Evolutionary conservation across 176 grass and related monocot species (phyloP), one percentile per base, ranked within the genome.

Genomic region (Miscanthus lutarioriparius): DNA sequence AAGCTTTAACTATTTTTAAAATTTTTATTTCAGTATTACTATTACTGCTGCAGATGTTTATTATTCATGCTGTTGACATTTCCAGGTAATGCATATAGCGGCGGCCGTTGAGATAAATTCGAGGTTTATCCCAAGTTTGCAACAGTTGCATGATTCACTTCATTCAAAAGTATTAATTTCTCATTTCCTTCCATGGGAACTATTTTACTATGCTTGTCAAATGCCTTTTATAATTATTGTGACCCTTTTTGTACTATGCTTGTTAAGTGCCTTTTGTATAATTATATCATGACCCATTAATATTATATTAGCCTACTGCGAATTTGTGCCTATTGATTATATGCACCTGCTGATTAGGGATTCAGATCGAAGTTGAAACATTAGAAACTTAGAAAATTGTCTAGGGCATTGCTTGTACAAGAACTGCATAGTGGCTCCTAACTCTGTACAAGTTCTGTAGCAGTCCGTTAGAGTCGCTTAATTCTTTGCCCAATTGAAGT

Each of bases 31-130:
- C 28, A 53, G 6, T 15, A 22, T 3, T 13, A 13, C 10, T 13
- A 13, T n/a, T 64, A 70, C 38, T 39, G 37, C 35, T 44, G 67
- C 35, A 73, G 61, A 77, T 79, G 48, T 78, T 33, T 49, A 38
- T 87, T 41, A 41, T 87, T 84, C 70, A 78, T 41, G 20, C 81
- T 84, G 41, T 64, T 87, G n/a, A 70, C 66, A 70, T 86, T 86
- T 78, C 75, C 68, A 99, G 96, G 96, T 99, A 63, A 99, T 99
- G 96, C 96, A 99, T 84, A 99, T 99, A 87, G 96, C 96, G 58
- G 93, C 93, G 59, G 96, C 88, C 61, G 75, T 80, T 39, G 91
- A 99, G 89, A 94, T 96, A 73, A 94, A 96, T 54, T 96, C 96
- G 38, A 87, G 32, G 54, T 94, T 99, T 83, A 87, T 99, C 67